Base-by-base conservation (phyloP, 2,329 filamentous ascomycete genomes). In the Coniochaeta ligniaria region DNA sequence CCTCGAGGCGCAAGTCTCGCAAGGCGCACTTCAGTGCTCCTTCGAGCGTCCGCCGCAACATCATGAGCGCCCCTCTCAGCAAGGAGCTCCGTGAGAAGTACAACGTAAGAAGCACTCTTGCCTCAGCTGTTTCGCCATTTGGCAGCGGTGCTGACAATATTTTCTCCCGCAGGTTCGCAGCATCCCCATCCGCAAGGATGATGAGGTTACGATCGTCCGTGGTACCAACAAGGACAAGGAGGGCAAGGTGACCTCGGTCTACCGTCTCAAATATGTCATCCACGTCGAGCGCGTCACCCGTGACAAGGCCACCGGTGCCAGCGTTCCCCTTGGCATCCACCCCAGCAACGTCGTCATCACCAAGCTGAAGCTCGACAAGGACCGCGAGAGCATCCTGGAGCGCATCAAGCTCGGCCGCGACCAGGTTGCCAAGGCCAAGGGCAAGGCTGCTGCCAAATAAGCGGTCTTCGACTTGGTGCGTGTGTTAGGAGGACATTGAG, bases 31-130 rank as follows among this genome's bases (percentile, higher is more conserved):
- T 96, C 88, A 83, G 85, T 78, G 95, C 95, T 70, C 92, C 93
- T 71, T 97, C 93, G 78, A 92, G 90, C 83, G 86, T 91, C 77
- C 93, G 95, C 81, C 92, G 95, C 78, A 85, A 89, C 73, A 96
- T 96, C 84, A 97, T 99, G 93, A 94, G 90, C 83, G 93, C 95
- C 71, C 90, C 91, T 73, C 86, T 97, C 71, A 90, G 85, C 84
- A 96, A 96, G 86, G 95, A 99, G 84, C 88, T 99, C 77, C 89
- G 92, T 77, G 93, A 96, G 83, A 95, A 99, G 88, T 91, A 99
- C 90, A 96, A 96, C 81, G 95, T 97, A 85, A 70, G 90, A 77
- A 22, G n/a, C 43, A 38, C 9, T 24, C 17, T 56, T 12, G 14
- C 17, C 1, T 45, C 22, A 4, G 38, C 28, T 16, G 22, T 20